These are phyloP conservation scores for Magnolia changhungtana DNA, from an alignment of 164 flowering plant genomes.

Conservation along the genomic window DNA sequence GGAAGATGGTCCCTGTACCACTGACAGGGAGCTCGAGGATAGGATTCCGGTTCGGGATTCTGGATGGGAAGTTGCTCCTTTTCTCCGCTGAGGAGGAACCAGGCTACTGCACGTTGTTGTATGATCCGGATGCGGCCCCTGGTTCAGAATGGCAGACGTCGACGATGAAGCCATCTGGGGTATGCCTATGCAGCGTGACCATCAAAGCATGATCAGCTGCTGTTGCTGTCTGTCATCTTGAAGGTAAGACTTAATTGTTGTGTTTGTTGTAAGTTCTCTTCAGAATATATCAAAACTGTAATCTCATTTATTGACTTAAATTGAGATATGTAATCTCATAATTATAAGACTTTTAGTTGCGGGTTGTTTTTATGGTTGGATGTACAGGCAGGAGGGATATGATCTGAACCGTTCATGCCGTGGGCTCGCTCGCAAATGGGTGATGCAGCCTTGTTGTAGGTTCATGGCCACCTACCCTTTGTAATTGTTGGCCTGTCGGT, in stretches of 20 bases:
- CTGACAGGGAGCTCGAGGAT: conserved; percentile 71
- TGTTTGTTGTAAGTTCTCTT: neutral
- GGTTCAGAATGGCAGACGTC: conserved; percentile 81
- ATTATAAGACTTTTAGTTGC: neutral
- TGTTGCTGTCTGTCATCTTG: neutral
- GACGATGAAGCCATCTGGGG: conserved; percentile 54
- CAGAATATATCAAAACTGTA: neutral
- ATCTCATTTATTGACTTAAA: neutral
- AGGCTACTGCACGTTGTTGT: conserved; percentile 38
- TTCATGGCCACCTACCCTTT: too few species aligned
- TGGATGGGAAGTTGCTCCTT: conserved; percentile 70
- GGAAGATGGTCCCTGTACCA: conserved; percentile 82
- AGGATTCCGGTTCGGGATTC: conserved; percentile 72
- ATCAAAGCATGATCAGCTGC: conserved; percentile 51
- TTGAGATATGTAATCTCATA: neutral
- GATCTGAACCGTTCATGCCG: too few species aligned
- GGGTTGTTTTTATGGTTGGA: too few species aligned
- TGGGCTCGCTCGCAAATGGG: too few species aligned
- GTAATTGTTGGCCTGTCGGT: too few species aligned
- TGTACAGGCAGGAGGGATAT: too few species aligned
- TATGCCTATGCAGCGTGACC: conserved; percentile 73
- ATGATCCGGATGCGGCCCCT: conserved; percentile 73
- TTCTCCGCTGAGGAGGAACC: conserved; percentile 59
- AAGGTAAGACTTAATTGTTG: neutral
- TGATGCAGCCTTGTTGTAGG: too few species aligned